Conservation (phyloP, 345 rosid species). For the Populus tremula region DNA sequence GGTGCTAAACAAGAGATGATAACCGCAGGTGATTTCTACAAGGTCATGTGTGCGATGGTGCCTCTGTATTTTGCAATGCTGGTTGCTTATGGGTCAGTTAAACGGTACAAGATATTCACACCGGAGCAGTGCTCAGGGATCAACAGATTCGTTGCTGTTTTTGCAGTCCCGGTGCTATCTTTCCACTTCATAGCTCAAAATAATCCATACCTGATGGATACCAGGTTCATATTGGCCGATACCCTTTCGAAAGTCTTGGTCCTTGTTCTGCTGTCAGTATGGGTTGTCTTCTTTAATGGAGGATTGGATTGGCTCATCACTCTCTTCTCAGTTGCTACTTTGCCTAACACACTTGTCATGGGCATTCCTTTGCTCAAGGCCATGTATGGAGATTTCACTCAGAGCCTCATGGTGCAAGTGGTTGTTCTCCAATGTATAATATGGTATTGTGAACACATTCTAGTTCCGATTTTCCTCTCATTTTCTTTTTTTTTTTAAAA, state of each 20-base stretch:
- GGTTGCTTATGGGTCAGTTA: constrained; percentile 48
- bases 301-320: constrained; percentile 54
- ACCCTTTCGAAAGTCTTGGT: constrained; percentile 38
- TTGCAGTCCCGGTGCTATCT: constrained; percentile 49
- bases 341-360: constrained; percentile 60
- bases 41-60: constrained; percentile 57
- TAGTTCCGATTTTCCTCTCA: background rate
- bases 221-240: constrained; percentile 46
- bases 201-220: constrained; percentile 51
- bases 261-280: constrained; percentile 26
- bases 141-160: constrained; percentile 47
- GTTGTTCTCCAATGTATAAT: constrained; percentile 52
- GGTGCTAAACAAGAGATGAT: constrained; percentile 30
- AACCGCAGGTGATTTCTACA: constrained; percentile 39
- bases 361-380: constrained; percentile 56
- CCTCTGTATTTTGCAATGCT: constrained; percentile 40
- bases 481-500: background rate
- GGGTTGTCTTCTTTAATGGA: constrained; percentile 33
- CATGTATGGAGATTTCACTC: constrained; percentile 53
- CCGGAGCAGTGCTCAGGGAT: constrained; percentile 53
- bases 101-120: constrained; percentile 55
- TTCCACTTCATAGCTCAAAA: constrained; percentile 52
- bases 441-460: constrained; percentile 26
- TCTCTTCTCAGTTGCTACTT: constrained; percentile 43
- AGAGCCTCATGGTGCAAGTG: constrained; percentile 52